phyloP scores from a whole-genome alignment of 164 flowering plant species.

The Magnolia changhungtana region DNA sequence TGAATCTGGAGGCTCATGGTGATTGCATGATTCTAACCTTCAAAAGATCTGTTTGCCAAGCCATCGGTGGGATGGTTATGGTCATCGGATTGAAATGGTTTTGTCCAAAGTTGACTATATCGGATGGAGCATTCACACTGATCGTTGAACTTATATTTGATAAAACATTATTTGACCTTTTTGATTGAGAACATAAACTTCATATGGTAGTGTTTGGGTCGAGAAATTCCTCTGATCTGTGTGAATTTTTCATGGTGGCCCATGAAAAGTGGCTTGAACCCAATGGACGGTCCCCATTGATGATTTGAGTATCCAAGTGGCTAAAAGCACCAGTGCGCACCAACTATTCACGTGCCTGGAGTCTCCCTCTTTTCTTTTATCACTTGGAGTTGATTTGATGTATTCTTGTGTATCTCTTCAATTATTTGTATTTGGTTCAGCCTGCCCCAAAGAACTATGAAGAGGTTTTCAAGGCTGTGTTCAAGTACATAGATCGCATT shows the following conservation, averaged over 20 bases:
- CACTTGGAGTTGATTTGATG: background rate
- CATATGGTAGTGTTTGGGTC: too few species aligned
- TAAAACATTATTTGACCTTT: too few species aligned
- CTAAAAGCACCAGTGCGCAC: background rate
- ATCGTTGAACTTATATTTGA: background rate
- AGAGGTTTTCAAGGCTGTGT: constrained; percentile 41
- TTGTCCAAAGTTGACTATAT: background rate
- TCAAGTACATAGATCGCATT: constrained; percentile 41
- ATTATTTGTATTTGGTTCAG: constrained; percentile 8
- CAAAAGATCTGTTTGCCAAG: too few species aligned
- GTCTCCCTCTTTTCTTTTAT: too few species aligned
- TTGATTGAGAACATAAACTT: too few species aligned
- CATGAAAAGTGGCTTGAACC: background rate
- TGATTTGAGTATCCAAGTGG: background rate
- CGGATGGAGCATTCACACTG: background rate
- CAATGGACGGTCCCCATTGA: too few species aligned
- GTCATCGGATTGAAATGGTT: background rate
- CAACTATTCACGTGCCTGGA: background rate
- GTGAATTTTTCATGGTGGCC: background rate
- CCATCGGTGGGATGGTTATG: too few species aligned
- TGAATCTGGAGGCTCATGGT: too few species aligned
- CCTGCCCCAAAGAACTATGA: constrained; percentile 32
- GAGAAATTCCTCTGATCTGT: too few species aligned
- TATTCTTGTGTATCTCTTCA: background rate
- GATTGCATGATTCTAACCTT: too few species aligned